These are phyloP conservation scores for Neurospora crassa DNA, from an alignment of 2,329 filamentous ascomycete species.

Conservation along the genomic window DNA sequence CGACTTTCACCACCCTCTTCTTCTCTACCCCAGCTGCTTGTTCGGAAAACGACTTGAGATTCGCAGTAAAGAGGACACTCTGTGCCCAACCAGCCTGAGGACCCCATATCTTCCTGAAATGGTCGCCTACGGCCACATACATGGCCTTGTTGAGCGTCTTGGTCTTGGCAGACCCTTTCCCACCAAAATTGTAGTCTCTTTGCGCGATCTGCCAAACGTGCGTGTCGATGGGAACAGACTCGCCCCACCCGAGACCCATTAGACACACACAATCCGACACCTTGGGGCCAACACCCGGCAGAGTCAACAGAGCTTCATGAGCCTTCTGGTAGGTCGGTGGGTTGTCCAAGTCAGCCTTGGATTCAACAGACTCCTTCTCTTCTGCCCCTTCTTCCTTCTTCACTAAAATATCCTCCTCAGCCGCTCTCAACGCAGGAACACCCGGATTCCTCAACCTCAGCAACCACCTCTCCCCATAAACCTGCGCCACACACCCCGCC, in stretches of 20 bases:
- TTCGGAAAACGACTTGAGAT: conserved; percentile 76
- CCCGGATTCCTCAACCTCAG: conserved; percentile 69
- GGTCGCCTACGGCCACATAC: conserved; percentile 82
- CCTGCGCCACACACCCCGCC: conserved; percentile 60
- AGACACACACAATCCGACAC: conserved; percentile 94
- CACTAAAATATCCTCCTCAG: conserved; percentile 22
- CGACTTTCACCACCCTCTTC: conserved; percentile 19
- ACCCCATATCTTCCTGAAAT: conserved; percentile 86
- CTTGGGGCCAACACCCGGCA: conserved; percentile 91
- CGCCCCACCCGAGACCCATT: conserved; percentile 93
- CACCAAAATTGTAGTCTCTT: conserved; percentile 83
- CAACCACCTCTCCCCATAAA: conserved; percentile 66
- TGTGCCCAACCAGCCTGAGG: conserved; percentile 95
- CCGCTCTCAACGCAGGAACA: conserved; percentile 47
- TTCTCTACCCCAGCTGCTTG: conserved; percentile 34
- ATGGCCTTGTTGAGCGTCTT: conserved; percentile 81
- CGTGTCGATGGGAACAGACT: conserved; percentile 91
- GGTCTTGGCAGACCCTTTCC: conserved; percentile 50
- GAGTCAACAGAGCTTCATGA: conserved; percentile 65
- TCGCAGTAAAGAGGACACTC: conserved; percentile 90
- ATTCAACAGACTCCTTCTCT: neutral
- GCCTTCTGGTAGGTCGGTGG: conserved; percentile 63
- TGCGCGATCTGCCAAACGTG: conserved; percentile 99
- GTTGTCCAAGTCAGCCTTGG: conserved; percentile 25
- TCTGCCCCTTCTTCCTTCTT: neutral